Evolutionary conservation across 169 alveolate genomes (phyloP), one percentile per base, ranked within the genome.

Genomic region (Perkinsus chesapeaki): DNA sequence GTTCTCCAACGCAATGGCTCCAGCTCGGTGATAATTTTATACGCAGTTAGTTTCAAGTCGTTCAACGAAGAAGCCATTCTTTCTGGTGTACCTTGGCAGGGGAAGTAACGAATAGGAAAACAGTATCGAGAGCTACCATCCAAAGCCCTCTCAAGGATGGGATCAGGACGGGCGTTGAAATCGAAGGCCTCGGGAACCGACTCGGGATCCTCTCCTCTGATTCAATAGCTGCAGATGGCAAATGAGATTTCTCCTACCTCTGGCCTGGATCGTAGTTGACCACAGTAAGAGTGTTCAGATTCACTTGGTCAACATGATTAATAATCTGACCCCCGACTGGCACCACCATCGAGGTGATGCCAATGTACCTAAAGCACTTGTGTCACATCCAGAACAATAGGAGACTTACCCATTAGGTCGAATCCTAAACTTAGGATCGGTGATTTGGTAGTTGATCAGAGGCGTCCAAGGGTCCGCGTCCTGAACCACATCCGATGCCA

Each of bases 1-100:
- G 82, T 60, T 60, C 82, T 60, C 82, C 82, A 60, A 60, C 82
- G 82, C 82, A 60, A 20, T 34, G 82, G 82, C 82, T 60, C 82
- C 31, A 60, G 82, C 82, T 60, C 82, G 37, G 82, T 60, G 82
- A 60, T 60, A 23, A 60, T 16, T 34, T 16, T 60, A 60, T 60
- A 60, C 82, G 82, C 82, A 16, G 82, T 23, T 23, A 60, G 82
- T 34, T 60, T 60, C 82, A 60, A 60, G 82, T 60, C 82, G 31
- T 12, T 23, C 82, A 60, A 34, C 3, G 82, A 60, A 60, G 82
- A 7, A 20, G 27, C 23, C 36, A 60, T 27, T 3, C 37, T 0
- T 0, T 60, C 82, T 16, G 3, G 3, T 16, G 82, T 20, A 23
- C 82, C 82, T 60, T 34, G 3, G 82, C 82, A 60, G 7, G 82